phyloP scores from a whole-genome alignment of 1,284 basidiomycete genomes.

The Coriolopsis trogii region DNA sequence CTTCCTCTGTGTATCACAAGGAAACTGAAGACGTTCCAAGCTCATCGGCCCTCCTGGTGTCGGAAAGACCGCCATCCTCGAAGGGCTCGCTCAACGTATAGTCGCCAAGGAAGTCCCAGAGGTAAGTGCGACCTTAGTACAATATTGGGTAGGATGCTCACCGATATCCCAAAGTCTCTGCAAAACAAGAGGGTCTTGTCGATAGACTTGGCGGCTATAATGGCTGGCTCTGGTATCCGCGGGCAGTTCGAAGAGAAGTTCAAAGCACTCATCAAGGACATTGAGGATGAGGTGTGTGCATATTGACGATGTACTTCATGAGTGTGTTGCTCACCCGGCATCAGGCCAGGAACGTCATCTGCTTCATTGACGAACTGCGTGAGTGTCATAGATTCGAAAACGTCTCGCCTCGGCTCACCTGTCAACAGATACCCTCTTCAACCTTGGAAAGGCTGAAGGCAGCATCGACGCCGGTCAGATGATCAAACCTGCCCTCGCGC shows the following conservation, averaged over 20 bases:
- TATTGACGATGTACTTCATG: not conserved
- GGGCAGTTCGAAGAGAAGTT: constrained; percentile 94
- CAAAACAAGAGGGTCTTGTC: constrained; percentile 83
- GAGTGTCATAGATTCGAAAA: constrained; percentile 35
- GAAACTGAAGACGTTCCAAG: constrained; percentile 36
- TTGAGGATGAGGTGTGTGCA: constrained; percentile 73
- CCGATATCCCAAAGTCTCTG: constrained; percentile 55
- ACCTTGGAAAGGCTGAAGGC: constrained; percentile 90
- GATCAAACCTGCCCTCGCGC: constrained; percentile 87
- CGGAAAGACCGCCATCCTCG: constrained; percentile 92
- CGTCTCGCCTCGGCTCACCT: not conserved
- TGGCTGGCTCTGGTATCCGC: constrained; percentile 87
- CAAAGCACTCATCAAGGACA: constrained; percentile 84
- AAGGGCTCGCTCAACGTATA: constrained; percentile 89
- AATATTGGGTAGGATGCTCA: not conserved
- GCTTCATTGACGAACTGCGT: constrained; percentile 94
- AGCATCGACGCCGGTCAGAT: constrained; percentile 91
- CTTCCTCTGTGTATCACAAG: not conserved
- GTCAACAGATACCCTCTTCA: constrained; percentile 78
- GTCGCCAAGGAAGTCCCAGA: constrained; percentile 92
- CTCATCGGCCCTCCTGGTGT: constrained; percentile 83
- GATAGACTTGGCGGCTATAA: constrained; percentile 79
- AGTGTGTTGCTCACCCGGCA: not conserved
- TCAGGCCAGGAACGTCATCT: constrained; percentile 73
- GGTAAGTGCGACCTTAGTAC: constrained; percentile 41